A percentile compares a stretch with the other conserved stretches of the same genome.
Evolutionary conservation across 441 rosid genomes (phyloP).

Genomic region (Aleurites moluccanus): DNA sequence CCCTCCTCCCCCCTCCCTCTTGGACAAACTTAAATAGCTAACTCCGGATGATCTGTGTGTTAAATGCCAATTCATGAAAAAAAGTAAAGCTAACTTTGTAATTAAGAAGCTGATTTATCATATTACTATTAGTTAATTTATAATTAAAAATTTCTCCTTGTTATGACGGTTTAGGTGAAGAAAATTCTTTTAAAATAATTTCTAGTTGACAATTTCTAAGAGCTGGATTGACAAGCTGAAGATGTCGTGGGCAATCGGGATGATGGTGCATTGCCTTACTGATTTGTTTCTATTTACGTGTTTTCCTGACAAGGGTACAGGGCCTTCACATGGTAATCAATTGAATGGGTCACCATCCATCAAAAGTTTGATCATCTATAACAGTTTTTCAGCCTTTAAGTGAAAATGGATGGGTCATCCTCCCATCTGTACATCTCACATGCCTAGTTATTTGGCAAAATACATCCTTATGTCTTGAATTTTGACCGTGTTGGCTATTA

Average conservation of each 20-base stretch:
- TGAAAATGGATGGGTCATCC: constrained; percentile 26
- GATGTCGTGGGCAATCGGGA: neutral
- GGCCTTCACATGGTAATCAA: constrained; percentile 46
- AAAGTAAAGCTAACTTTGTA: constrained; percentile 8
- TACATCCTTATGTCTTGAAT: no score
- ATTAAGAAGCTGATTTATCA: no score
- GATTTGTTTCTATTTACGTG: constrained; percentile 26
- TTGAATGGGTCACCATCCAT: constrained; percentile 21
- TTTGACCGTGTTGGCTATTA: no score
- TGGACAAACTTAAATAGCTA: neutral
- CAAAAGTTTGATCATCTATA: neutral
- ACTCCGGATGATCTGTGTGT: neutral
- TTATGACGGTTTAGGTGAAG: neutral
- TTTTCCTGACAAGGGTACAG: constrained; percentile 40
- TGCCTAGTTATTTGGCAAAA: no score
- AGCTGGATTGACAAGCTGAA: neutral
- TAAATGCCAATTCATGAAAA: neutral
- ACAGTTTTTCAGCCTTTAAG: neutral
- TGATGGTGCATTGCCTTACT: constrained; percentile 15
- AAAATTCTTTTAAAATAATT: neutral
- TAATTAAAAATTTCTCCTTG: no score
- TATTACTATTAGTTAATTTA: no score
- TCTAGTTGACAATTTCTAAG: neutral
- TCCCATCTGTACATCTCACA: neutral
- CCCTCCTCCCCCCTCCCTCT: no score